phyloP scores from a whole-genome alignment of 768 basidiomycete species.

The Russula sp. region DNA sequence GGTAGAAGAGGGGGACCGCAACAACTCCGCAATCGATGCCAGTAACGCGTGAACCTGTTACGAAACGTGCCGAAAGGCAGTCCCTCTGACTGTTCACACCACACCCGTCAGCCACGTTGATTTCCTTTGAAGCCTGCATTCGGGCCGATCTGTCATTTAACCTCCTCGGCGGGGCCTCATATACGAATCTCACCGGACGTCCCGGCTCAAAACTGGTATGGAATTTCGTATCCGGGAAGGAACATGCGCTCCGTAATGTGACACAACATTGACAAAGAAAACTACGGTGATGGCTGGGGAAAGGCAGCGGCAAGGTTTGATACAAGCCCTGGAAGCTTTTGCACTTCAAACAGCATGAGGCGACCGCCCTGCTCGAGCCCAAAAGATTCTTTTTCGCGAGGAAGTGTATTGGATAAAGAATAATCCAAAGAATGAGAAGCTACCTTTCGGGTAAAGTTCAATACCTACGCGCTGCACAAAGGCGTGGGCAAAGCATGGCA shows the following conservation, averaged over 20 bases:
- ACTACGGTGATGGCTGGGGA: constrained; percentile 11
- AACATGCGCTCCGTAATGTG: not conserved
- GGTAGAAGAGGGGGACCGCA: not conserved
- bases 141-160: not conserved
- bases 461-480: constrained; percentile 2
- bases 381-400: constrained; percentile 62
- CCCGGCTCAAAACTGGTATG: not conserved
- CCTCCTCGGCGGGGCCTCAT: not conserved
- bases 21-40: not conserved
- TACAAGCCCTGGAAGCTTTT: constrained; percentile 45
- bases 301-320: constrained; percentile 14
- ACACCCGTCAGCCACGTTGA: not conserved
- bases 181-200: not conserved
- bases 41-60: not conserved
- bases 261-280: constrained; percentile 1
- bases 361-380: constrained; percentile 69
- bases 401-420: constrained; percentile 50
- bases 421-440: constrained; percentile 54
- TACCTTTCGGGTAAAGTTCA: constrained; percentile 39
- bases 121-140: not conserved
- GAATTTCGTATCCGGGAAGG: not conserved
- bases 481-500: constrained; percentile 30
- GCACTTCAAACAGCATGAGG: constrained; percentile 57
- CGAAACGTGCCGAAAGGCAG: not conserved
- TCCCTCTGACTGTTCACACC: not conserved